Evolutionary conservation across 345 rosid species (phyloP), one percentile per base, ranked within the genome.

Genomic region (Syzygium grande): DNA sequence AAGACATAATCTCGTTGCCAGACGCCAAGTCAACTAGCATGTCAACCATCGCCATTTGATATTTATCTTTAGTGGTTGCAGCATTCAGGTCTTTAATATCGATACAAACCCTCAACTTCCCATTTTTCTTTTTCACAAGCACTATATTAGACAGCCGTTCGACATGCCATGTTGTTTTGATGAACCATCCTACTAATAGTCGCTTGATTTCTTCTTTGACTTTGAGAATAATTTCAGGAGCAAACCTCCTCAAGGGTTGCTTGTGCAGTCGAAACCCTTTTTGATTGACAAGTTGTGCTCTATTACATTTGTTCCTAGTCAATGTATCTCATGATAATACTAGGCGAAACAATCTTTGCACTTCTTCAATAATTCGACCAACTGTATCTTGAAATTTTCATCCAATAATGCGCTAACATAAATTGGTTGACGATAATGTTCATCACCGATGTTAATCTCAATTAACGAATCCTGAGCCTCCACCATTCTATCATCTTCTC

Each of bases 171-270:
- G 5, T 7, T 30, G 23, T 78, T 34, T 46, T 34, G 11, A 0
- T 1, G 4, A 34, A 78, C 17, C 84, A 5, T 0, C 2, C 1
- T 3, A 5, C 3, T 17, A 78, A 38, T 6, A 34, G 14, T 23
- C 13, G 22, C n/a, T 78, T 3, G 7, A 78, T 46, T 78, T 78
- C 16, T 17, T 38, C 6, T 7, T 77, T 77, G 29, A 17, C 25
- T 11, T 38, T 4, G 0, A 34, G 84, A 12, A 11, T 59, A 11
- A 59, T 22, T 5, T 3, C 17, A 0, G 0, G 7, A 27, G 7
- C 29, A 58, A 25, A 58, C 25, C 27, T 5, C 14, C 63, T 1
- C 5, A 15, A 30, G 4, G 68, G 68, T 27, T 59, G 30, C 5
- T 59, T 59, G 16, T 59, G 16, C 4, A 30, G 16, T 27, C 30